phyloP scores from a whole-genome alignment of 2,329 filamentous ascomycete species.

The Xylaria sp. region DNA sequence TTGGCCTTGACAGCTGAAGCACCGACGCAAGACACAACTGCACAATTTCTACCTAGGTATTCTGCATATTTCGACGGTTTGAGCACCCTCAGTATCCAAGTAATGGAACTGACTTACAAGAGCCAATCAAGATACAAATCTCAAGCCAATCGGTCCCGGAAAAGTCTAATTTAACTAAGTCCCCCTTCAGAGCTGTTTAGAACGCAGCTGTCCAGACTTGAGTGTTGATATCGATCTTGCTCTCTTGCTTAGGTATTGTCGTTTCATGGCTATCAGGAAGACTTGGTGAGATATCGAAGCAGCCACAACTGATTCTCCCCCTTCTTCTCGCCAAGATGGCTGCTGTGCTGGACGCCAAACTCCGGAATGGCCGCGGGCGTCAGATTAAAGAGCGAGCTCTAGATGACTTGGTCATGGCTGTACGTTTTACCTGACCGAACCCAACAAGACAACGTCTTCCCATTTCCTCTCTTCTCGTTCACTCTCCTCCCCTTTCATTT shows the following conservation, averaged over 20 bases:
- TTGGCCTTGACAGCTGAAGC: too few relatives aligned
- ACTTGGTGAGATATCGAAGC: not conserved
- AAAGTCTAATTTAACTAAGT: too few relatives aligned
- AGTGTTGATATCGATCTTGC: too few relatives aligned
- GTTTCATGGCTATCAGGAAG: not conserved
- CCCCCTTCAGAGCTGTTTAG: too few relatives aligned
- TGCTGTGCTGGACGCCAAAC: constrained; percentile 6
- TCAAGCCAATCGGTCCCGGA: too few relatives aligned
- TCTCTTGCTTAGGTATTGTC: not conserved
- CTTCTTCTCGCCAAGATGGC: constrained; percentile 19
- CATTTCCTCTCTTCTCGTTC: constrained; percentile 1
- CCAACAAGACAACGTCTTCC: not conserved
- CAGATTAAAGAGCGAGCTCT: constrained; percentile 39
- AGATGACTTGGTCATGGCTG: constrained; percentile 57
- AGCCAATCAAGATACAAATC: not conserved
- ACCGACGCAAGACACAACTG: too few relatives aligned
- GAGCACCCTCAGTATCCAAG: too few relatives aligned
- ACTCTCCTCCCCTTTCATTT: not conserved
- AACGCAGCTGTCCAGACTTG: not conserved
- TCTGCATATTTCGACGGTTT: too few relatives aligned
- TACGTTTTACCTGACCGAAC: constrained; percentile 36
- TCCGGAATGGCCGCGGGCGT: constrained; percentile 15
- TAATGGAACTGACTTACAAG: too few relatives aligned
- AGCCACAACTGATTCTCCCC: too few relatives aligned
- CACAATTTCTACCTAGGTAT: too few relatives aligned